These are phyloP conservation scores for Solioccasus polychromus DNA, from an alignment of 768 basidiomycete species.

Conservation along the genomic window DNA sequence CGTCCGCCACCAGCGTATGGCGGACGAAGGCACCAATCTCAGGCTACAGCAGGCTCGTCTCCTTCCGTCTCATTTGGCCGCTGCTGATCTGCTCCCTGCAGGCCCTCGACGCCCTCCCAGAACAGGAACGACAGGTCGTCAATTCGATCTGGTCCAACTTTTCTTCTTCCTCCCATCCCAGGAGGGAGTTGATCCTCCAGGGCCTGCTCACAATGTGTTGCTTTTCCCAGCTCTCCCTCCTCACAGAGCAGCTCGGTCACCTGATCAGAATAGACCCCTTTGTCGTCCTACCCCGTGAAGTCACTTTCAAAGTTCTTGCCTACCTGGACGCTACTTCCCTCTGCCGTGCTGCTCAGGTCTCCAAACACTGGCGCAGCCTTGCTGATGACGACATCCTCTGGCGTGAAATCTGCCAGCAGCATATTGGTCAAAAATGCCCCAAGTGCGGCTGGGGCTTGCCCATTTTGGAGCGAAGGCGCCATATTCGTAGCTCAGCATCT, in stretches of 20 bases:
- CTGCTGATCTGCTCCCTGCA: slow-evolving; percentile 33
- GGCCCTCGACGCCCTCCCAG: slow-evolving; percentile 87
- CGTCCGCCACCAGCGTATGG: slow-evolving; percentile 93
- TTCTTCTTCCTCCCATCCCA: slow-evolving; percentile 88
- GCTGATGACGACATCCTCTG: slow-evolving; percentile 96
- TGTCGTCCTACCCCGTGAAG: slow-evolving; percentile 83
- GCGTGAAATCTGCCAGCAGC: slow-evolving; percentile 96
- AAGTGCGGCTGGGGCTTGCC: slow-evolving; percentile 99
- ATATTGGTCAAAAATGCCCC: slow-evolving; percentile 93
- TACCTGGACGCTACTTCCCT: slow-evolving; percentile 91
- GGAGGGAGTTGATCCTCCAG: slow-evolving; percentile 90
- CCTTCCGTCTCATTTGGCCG: not conserved
- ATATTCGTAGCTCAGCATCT: slow-evolving; percentile 40
- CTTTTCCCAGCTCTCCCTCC: slow-evolving; percentile 95
- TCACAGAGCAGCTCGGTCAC: slow-evolving; percentile 86
- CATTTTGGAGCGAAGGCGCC: slow-evolving; percentile 72
- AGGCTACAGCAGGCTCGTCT: slow-evolving; percentile 79
- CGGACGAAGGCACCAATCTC: slow-evolving; percentile 89
- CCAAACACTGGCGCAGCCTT: slow-evolving; percentile 75
- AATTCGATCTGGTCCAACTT: slow-evolving; percentile 96
- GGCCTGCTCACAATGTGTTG: slow-evolving; percentile 99
- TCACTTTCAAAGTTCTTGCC: slow-evolving; percentile 80
- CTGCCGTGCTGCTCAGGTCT: slow-evolving; percentile 91
- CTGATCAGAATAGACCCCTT: slow-evolving; percentile 97
- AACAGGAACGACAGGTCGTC: slow-evolving; percentile 83